These are phyloP conservation scores for Chlorella variabilis DNA, from an alignment of 163 green algal genomes.

Conservation along the genomic window DNA sequence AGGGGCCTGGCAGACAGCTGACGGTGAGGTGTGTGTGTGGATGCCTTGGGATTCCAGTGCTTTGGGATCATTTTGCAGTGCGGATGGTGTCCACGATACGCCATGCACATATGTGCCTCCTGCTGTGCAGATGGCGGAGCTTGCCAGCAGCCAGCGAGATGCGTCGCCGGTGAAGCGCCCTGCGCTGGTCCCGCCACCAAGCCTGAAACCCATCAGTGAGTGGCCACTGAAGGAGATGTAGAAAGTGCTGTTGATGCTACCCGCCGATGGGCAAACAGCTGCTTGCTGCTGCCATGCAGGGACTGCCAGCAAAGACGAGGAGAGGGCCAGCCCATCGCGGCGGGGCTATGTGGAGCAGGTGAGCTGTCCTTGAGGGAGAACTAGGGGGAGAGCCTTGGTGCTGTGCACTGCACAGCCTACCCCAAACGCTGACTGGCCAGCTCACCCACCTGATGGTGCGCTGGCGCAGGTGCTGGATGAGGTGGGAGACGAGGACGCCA, in stretches of 20 bases:
- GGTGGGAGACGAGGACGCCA: slow-evolving; percentile 18
- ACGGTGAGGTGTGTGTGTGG: too few species aligned
- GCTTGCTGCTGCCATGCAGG: slow-evolving; percentile 3
- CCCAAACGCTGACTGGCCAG: too few species aligned
- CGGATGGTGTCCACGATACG: too few species aligned
- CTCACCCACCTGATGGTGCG: background rate
- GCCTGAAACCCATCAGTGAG: slow-evolving; percentile 21
- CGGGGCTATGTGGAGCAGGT: slow-evolving; percentile 25
- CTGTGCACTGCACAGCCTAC: background rate
- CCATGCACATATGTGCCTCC: too few species aligned
- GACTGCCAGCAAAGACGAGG: slow-evolving; percentile 6
- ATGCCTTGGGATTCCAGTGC: too few species aligned
- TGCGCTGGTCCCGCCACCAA: background rate
- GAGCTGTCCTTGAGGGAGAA: too few species aligned
- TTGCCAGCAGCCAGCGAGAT: background rate
- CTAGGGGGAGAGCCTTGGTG: too few species aligned
- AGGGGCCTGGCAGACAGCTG: too few species aligned
- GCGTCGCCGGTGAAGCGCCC: slow-evolving; percentile 1
- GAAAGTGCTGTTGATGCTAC: background rate
- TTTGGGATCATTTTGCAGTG: too few species aligned
- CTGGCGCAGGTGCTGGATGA: slow-evolving; percentile 31
- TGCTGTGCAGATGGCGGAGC: slow-evolving; percentile 23
- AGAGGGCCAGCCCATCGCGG: slow-evolving; percentile 6
- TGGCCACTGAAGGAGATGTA: background rate
- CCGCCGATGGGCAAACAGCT: too few species aligned